These are phyloP conservation scores for Globisporangium spiculum DNA, from an alignment of 352 stramenopile species.

Conservation along the genomic window DNA sequence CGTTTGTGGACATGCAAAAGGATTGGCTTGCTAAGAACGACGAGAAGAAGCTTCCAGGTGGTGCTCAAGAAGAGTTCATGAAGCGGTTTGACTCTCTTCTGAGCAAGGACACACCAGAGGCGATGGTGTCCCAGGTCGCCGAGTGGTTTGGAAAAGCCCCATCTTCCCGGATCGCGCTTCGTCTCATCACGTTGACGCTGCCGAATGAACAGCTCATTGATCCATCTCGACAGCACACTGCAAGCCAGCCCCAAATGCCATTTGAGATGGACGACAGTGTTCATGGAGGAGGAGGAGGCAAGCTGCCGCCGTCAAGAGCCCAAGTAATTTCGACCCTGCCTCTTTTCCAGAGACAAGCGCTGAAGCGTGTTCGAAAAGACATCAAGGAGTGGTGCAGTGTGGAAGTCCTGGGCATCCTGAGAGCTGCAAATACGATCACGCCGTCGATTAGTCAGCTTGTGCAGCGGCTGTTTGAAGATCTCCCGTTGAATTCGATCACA, in stretches of 20 bases:
- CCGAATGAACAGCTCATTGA: slow-evolving; percentile 71
- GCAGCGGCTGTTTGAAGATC: slow-evolving; percentile 68
- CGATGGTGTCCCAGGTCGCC: slow-evolving; percentile 44
- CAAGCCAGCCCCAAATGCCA: slow-evolving; percentile 30
- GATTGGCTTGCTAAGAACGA: slow-evolving; percentile 10
- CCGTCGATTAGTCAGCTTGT: slow-evolving; percentile 62
- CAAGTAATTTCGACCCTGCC: slow-evolving; percentile 62
- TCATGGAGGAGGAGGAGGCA: slow-evolving; percentile 9
- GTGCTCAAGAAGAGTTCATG: slow-evolving; percentile 32
- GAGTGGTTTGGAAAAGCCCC: slow-evolving; percentile 47
- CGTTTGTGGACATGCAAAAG: slow-evolving; percentile 40
- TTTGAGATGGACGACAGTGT: slow-evolving; percentile 56
- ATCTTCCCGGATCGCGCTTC: slow-evolving; percentile 51
- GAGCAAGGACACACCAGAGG: slow-evolving; percentile 13
- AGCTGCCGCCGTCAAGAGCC: slow-evolving; percentile 28
- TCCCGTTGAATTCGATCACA: slow-evolving; percentile 54
- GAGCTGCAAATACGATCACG: slow-evolving; percentile 59
- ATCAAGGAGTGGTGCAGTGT: slow-evolving; percentile 86
- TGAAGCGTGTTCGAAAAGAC: slow-evolving; percentile 60
- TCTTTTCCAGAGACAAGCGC: slow-evolving; percentile 69
- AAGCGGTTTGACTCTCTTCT: slow-evolving; percentile 41
- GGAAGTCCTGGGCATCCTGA: slow-evolving; percentile 78
- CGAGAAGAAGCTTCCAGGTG: slow-evolving; percentile 20
- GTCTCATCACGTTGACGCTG: slow-evolving; percentile 76
- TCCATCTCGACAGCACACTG: slow-evolving; percentile 20